Evolutionary conservation across 768 basidiomycete genomes (phyloP), one percentile per base, ranked within the genome.

Genomic region (Melanogaster broomeanus): DNA sequence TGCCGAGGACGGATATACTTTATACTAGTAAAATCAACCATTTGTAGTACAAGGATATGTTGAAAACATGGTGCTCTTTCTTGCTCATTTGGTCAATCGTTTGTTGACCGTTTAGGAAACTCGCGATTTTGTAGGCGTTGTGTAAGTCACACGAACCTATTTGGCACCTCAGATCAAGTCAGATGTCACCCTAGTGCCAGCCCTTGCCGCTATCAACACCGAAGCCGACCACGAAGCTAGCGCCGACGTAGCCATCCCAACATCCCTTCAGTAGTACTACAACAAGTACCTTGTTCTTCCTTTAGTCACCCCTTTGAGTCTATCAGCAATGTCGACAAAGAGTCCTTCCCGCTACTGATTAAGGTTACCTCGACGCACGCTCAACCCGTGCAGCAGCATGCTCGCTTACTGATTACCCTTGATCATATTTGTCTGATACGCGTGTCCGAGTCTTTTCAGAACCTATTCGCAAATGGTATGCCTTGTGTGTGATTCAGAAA

Each of bases 31-130:
- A 39, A 53, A 34, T 21, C 50, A 11, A 44, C 63, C 58, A 52
- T 63, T 62, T 67, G 48, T 25, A 69, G 69, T 42, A 69, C 60
- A 68, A 68, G 61, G 65, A 70, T 70, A 64, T 67, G 67, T 70
- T 56, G 31, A 27, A 50, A 49, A 52, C 54, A 48, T 50, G 51
- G 52, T 55, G 49, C 34, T 57, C 63, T 39, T 69, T 66, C 51
- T 61, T 53, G 59, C 67, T 18, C 40, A 53, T 71, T 71, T 71
- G 67, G 67, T 52, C 55, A 63, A 10, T 69, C 63, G 69, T 71
- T 69, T 69, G 67, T 69, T 61, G 37, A 58, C 67, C 34, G 37
- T 52, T 69, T 69, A 59, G 64, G 67, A 33, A 71, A 67, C 38
- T 39, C 51, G 33, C 8, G 43, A 19, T 48, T 51, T 18, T 18